Evolutionary conservation across 2,329 filamentous ascomycete species (phyloP).

Genomic region (Colletotrichum sojae): DNA sequence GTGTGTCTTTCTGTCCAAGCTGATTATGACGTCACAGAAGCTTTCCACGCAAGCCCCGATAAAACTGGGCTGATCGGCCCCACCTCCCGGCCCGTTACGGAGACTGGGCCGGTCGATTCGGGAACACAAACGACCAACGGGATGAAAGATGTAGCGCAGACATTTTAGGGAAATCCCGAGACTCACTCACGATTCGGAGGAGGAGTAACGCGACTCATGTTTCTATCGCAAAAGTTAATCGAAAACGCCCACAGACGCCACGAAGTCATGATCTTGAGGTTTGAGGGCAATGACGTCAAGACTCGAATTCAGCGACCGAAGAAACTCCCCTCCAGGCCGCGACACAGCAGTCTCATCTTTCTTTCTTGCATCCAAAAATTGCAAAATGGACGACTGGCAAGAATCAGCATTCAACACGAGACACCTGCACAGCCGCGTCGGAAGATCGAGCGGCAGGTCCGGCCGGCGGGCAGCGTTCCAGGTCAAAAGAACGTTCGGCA

Average conservation of each 20-base stretch:
- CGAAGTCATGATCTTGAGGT: background rate
- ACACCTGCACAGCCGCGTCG: conserved; percentile 29
- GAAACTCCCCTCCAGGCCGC: background rate
- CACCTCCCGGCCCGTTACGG: background rate
- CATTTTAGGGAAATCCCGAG: too few relatives aligned
- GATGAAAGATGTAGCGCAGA: too few relatives aligned
- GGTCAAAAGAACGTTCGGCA: conserved; percentile 27
- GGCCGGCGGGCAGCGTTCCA: conserved; percentile 28
- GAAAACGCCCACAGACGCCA: background rate
- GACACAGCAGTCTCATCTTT: too few relatives aligned
- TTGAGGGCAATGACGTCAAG: conserved; percentile 25
- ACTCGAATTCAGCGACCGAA: background rate
- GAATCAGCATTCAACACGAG: conserved; percentile 26
- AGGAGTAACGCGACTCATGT: too few relatives aligned
- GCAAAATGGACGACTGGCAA: conserved; percentile 33
- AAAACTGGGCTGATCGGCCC: too few relatives aligned
- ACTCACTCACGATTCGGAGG: too few relatives aligned
- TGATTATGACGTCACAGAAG: background rate
- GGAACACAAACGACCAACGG: too few relatives aligned
- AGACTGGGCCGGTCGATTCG: background rate
- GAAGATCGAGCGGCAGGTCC: background rate
- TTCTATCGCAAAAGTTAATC: background rate
- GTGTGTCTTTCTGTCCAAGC: background rate
- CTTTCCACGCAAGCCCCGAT: background rate
- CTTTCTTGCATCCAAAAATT: background rate